Evolutionary conservation across 2,329 filamentous ascomycete genomes (phyloP), one percentile per base, ranked within the genome.

Genomic region (Aspergillus hortae): DNA sequence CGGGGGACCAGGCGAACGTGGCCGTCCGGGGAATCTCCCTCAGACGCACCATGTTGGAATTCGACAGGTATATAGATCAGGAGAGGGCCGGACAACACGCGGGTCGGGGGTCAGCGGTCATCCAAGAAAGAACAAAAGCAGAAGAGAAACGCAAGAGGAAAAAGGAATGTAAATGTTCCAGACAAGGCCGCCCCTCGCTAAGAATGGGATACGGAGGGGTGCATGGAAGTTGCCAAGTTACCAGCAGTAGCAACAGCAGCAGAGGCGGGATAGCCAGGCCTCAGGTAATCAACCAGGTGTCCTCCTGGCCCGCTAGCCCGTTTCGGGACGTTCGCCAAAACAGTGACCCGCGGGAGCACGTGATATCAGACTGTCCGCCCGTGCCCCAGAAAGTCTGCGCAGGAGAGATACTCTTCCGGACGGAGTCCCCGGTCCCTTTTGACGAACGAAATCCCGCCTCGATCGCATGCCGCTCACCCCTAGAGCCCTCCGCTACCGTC

Each of bases 21-120:
- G 92, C 94, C 67, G 94, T 99, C 76, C 94, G 86, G 72, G 91
- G 89, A 69, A 99, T 95, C 80, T 97, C 92, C 80, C 92, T 86
- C 74, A 97, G 81, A 77, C 91, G 89, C 75, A 96, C 92, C 94
- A 99, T 99, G 73, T 64, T 76, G 71, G 56, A 48, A 54, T 55
- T 48, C 4, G 46, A 30, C 35, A 41, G 46, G 56, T 49, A 53
- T 60, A 59, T 60, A 61, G 55, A 55, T 63, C 48, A 54, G 54
- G 56, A 48, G 58, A 51, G 46, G 53, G 58, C 51, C 46, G 58
- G 52, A 51, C 56, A 56, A 38, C 44, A 45, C 32, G 48, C 49
- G 36, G 48, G 44, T 49, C 49, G 41, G 48, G 44, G 44, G 52
- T 36, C 40, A 53, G 57, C 35, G 55, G 52, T 59, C 50, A 59